phyloP scores from a whole-genome alignment of 768 basidiomycete genomes.

The Amyloporia xantha region DNA sequence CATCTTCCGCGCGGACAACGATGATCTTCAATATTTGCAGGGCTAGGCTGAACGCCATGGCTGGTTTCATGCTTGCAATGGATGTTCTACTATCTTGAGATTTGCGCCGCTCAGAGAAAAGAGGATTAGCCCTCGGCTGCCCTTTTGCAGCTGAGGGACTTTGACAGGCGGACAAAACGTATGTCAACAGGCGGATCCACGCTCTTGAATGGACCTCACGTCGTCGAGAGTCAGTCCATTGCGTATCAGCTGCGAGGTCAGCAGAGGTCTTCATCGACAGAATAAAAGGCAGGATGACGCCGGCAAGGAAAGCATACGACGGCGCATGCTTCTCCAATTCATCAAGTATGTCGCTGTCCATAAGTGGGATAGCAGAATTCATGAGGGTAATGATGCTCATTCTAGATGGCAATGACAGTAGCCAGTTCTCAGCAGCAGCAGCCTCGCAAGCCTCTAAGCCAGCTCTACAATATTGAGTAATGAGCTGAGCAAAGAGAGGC shows the following conservation, averaged over 20 bases:
- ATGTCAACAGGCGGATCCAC: conserved; percentile 60
- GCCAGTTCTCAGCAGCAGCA: conserved; percentile 25
- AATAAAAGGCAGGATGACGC: conserved; percentile 56
- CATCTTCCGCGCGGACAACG: conserved; percentile 53
- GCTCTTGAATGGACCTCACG: conserved; percentile 39
- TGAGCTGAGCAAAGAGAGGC: conserved; percentile 36
- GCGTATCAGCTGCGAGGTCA: conserved; percentile 35
- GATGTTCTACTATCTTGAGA: conserved; percentile 39
- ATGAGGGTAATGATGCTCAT: conserved; percentile 27
- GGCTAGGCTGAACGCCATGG: conserved; percentile 36
- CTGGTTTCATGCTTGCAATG: conserved; percentile 14
- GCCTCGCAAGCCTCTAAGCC: conserved; percentile 30
- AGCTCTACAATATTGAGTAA: conserved; percentile 28
- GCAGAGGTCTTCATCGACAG: conserved; percentile 45
- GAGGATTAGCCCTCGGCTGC: conserved; percentile 14
- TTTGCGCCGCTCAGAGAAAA: conserved; percentile 38
- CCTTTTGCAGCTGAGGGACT: not conserved
- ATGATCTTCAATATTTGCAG: conserved; percentile 66
- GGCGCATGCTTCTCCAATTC: conserved; percentile 51
- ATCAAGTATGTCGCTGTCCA: conserved; percentile 44
- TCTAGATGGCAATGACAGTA: conserved; percentile 24
- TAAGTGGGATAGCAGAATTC: conserved; percentile 35
- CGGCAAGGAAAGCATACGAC: conserved; percentile 55
- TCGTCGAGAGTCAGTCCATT: conserved; percentile 39
- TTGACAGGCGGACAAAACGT: conserved; percentile 49